Evolutionary conservation across 169 alveolate genomes (phyloP).

Genomic region (Cryptosporidium sp.): DNA sequence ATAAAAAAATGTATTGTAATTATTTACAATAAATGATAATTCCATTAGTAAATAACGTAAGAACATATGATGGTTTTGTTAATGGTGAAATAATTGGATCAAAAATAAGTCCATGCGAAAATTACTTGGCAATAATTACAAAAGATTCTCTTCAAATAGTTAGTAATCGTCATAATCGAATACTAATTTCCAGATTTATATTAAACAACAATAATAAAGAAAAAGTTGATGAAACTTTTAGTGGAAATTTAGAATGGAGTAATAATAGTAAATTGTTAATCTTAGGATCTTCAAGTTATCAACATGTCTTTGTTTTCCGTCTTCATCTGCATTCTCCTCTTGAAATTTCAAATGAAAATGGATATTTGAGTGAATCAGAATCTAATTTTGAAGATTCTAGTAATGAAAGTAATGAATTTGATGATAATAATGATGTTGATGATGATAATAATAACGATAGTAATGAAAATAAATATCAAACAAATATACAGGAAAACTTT

Average conservation of each 20-base stretch:
- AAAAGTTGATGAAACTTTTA: background rate
- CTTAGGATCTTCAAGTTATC: conserved; percentile 24
- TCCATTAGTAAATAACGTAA: conserved; percentile 18
- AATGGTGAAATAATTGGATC: conserved; percentile 30
- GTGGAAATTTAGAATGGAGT: conserved; percentile 38
- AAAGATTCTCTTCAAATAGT: conserved; percentile 26
- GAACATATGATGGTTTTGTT: conserved; percentile 27
- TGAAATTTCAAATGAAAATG: conserved; percentile 20
- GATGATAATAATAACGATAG: background rate
- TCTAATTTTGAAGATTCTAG: background rate
- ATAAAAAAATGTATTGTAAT: background rate
- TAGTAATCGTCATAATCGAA: conserved; percentile 69
- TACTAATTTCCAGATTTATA: conserved; percentile 17
- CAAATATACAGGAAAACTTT: background rate
- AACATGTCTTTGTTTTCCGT: conserved; percentile 27
- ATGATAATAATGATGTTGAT: background rate
- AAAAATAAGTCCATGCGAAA: conserved; percentile 65
- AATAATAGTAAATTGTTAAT: conserved; percentile 23
- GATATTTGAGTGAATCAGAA: background rate
- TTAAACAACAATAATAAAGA: background rate
- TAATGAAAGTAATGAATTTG: background rate
- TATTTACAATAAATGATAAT: conserved; percentile 16
- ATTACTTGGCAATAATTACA: conserved; percentile 45
- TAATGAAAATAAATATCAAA: background rate
- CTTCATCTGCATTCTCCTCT: conserved; percentile 40